Conservation (phyloP, 2,329 filamentous ascomycete genomes). For the Pseudogymnoascus pannorum region DNA sequence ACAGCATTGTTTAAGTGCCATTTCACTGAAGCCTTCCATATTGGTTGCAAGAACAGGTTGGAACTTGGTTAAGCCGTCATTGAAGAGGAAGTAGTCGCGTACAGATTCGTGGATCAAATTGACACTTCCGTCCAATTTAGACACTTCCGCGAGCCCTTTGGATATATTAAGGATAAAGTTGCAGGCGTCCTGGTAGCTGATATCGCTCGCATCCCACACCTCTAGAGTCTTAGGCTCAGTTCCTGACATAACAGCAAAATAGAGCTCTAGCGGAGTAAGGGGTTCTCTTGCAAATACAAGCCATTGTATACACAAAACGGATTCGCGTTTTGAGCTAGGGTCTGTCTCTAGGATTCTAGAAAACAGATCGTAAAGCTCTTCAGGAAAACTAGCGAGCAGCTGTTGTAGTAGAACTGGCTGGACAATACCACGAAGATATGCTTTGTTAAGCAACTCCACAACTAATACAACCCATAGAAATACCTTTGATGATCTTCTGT, state of each 20-base stretch:
- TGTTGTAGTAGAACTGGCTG: not conserved
- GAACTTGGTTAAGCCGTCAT: not conserved
- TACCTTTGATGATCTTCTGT: constrained; percentile 20
- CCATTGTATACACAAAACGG: constrained; percentile 45
- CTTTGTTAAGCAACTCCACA: constrained; percentile 36
- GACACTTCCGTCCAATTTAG: constrained; percentile 26
- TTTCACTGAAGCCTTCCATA: constrained; percentile 25
- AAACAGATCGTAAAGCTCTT: constrained; percentile 41
- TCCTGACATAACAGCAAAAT: constrained; percentile 34
- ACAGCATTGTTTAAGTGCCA: constrained; percentile 39
- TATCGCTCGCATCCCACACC: constrained; percentile 21
- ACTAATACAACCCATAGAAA: constrained; percentile 25
- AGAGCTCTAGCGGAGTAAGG: constrained; percentile 37
- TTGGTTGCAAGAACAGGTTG: not conserved
- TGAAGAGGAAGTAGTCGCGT: constrained; percentile 29
- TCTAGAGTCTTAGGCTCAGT: constrained; percentile 16
- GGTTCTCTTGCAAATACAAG: constrained; percentile 43
- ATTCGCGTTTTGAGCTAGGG: constrained; percentile 30
- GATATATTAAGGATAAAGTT: constrained; percentile 33
- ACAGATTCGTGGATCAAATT: constrained; percentile 37
- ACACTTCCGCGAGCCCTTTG: constrained; percentile 35
- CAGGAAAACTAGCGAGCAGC: constrained; percentile 26
- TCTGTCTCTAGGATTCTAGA: constrained; percentile 44
- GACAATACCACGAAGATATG: constrained; percentile 25
- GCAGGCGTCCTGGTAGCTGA: constrained; percentile 25